These are phyloP conservation scores for Prunus davidiana DNA, from an alignment of 306 rosid species.

Conservation along the genomic window DNA sequence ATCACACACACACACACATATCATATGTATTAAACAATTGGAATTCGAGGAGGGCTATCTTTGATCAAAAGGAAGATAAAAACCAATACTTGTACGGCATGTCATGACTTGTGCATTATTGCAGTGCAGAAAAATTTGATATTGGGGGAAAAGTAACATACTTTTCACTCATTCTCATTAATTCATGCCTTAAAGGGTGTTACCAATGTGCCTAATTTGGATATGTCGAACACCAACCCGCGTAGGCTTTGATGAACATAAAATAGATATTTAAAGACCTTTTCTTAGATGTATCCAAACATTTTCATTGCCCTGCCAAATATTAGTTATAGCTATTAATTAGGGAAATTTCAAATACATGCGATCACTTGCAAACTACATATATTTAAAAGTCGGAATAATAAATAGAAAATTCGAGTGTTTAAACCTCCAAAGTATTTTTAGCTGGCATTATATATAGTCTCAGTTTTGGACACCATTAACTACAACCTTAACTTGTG, in stretches of 20 bases:
- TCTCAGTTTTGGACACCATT: not conserved
- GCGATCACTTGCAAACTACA: not conserved
- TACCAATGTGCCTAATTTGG: not conserved
- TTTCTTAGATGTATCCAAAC: not conserved
- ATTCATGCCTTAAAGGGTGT: not conserved
- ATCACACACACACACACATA: not conserved
- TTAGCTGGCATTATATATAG: no score
- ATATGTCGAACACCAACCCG: not conserved
- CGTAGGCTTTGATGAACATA: not conserved
- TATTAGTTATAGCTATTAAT: not conserved
- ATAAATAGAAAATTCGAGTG: no score
- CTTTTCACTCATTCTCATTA: not conserved
- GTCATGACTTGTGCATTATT: not conserved
- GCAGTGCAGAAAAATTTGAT: not conserved
- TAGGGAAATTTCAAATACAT: not conserved
- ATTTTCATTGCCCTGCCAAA: not conserved
- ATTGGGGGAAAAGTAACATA: not conserved
- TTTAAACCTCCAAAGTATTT: no score
- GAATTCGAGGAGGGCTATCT: not conserved
- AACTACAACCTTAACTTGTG: not conserved
- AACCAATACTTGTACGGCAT: conserved; percentile 9
- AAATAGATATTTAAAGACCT: not conserved
- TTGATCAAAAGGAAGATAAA: not conserved
- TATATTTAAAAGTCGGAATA: no score
- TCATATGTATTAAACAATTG: not conserved